Percentiles rank a stretch among this genome's conserved stretches.
These are phyloP conservation scores for Leishmania mexicana DNA, from an alignment of 208 protist genomes.

Conservation along the genomic window DNA sequence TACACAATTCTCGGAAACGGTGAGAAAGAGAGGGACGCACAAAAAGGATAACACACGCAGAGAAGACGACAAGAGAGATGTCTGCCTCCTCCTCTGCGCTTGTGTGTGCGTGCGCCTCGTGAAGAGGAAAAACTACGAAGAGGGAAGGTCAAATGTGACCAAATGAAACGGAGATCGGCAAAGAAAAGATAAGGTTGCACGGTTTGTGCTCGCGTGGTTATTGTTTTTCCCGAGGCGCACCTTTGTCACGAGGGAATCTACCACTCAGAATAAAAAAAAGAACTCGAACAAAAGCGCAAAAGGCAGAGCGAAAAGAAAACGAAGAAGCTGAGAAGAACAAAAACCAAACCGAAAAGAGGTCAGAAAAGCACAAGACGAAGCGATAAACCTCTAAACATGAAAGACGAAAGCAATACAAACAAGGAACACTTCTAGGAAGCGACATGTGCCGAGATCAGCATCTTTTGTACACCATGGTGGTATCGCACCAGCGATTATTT, in stretches of 20 bases:
- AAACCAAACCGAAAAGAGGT: background rate
- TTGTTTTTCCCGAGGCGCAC: background rate
- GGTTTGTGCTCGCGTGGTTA: background rate
- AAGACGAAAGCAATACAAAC: background rate
- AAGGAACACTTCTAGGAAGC: background rate
- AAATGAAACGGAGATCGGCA: background rate
- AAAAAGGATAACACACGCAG: background rate
- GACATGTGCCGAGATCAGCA: background rate
- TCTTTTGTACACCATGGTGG: background rate
- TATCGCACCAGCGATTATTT: background rate
- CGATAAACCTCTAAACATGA: background rate
- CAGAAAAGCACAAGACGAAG: background rate
- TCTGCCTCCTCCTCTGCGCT: background rate
- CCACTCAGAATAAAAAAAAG: background rate
- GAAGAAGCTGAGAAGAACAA: constrained; percentile 6
- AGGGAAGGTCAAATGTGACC: background rate
- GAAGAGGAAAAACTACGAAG: background rate
- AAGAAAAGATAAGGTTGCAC: background rate
- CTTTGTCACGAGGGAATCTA: background rate
- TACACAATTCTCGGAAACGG: background rate
- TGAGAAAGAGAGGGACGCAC: background rate
- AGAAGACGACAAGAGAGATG: background rate
- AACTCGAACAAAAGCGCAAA: background rate
- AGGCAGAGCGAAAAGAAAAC: background rate
- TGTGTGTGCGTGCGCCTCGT: background rate